Base-by-base conservation (phyloP, 169 alveolate species). In the Plasmodium chabaudi region DNA sequence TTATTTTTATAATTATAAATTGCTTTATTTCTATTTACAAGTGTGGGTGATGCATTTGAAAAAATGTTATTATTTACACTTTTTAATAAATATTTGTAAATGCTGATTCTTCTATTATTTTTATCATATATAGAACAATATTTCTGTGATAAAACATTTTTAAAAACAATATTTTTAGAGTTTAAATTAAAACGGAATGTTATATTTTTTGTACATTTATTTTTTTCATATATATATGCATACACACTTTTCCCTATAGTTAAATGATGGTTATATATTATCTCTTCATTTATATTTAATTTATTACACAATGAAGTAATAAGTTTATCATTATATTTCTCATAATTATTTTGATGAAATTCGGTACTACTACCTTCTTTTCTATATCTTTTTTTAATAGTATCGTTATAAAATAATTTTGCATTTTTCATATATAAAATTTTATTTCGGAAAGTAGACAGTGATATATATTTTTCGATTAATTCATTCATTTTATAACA, bases 1-100 rank as follows among this genome's bases (percentile, higher is more conserved):
- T 79, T 79, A 67, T 79, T 79, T 79, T 79, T 79, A 79, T 79
- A 79, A 65, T 79, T 79, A 69, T 79, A 79, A 13, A 79, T 27
- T 51, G 51, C 49, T 44, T 49, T 46, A 69, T 46, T 79, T 59
- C 89, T 25, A 34, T 49, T 49, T 10, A 34, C 21, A 39, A 49
- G 61, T 46, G 42, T 69, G 15, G 15, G 65, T 51, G 71, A 51
- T 9, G 51, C 44, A 1, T 47, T 10, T 47, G 27, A 79, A 79
- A 65, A 79, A 44, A 79, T 53, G 47, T 56, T 6, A 21, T 65
- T 25, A 17, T 79, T 65, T 79, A 79, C 46, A 46, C 64, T 65
- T 79, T 57, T 51, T 39, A 67, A 65, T 79, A 65, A 17, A 46
- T 70, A 47, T 23, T 39, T 79, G 12, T 49, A 69, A 60, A 60